phyloP scores from a whole-genome alignment of 2,329 filamentous ascomycete genomes.

The Stachybotrys chartarum region DNA sequence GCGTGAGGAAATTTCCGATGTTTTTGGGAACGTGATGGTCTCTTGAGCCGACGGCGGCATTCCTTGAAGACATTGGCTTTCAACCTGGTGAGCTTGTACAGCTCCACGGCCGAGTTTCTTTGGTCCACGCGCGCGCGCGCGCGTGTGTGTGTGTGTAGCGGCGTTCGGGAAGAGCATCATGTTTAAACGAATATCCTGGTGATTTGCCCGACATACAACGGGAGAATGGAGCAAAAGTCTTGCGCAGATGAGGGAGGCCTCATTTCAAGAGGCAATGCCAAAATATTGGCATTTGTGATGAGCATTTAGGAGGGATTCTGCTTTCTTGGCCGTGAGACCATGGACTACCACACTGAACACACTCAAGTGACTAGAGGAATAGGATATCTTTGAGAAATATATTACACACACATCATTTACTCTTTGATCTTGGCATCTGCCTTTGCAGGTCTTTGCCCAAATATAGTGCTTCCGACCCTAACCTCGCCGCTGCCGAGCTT shows the following conservation, averaged over 20 bases:
- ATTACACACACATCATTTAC: constrained; percentile 14
- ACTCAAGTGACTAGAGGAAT: no score
- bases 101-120: background rate
- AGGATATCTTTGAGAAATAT: background rate
- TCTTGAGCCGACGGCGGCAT: constrained; percentile 11
- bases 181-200: background rate
- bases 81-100: no score
- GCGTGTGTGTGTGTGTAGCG: constrained; percentile 23
- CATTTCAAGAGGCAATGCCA: background rate
- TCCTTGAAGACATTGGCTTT: background rate
- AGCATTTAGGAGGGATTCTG: no score
- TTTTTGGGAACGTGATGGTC: constrained; percentile 52
- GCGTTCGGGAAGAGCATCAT: constrained; percentile 21
- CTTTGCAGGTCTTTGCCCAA: constrained; percentile 74
- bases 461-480: constrained; percentile 87
- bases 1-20: constrained; percentile 44
- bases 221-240: background rate
- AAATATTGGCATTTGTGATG: background rate
- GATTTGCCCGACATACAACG: background rate
- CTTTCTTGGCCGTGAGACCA: no score
- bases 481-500: constrained; percentile 80
- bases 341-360: no score
- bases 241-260: background rate
- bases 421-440: constrained; percentile 65
- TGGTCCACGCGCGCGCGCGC: background rate